A percentile compares a stretch with the other conserved stretches of the same genome.
These are phyloP conservation scores for Ophiostoma australiae DNA, from an alignment of 2,329 filamentous ascomycete species.

Conservation along the genomic window DNA sequence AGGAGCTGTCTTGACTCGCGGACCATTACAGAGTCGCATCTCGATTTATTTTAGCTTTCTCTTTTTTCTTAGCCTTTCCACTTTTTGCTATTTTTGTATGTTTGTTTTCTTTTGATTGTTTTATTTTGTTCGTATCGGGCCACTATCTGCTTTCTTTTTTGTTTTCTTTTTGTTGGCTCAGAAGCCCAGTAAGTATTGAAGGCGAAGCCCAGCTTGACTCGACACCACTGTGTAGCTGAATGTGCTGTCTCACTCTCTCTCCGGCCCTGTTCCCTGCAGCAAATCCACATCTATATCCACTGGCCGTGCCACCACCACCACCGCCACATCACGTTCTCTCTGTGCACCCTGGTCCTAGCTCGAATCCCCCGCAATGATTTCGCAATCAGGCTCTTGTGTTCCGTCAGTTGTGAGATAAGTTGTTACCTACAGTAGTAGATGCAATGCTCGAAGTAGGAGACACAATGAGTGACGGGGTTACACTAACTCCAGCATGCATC, in stretches of 20 bases:
- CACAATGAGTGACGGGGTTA: too few species aligned
- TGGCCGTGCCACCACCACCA: neutral
- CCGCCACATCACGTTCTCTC: neutral
- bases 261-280: neutral
- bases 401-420: neutral
- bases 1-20: neutral
- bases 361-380: slow-evolving; percentile 7
- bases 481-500: neutral
- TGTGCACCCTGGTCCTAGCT: slow-evolving; percentile 13
- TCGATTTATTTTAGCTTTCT: neutral
- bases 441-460: too few species aligned
- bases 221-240: slow-evolving; percentile 4
- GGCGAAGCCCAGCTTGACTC: neutral
- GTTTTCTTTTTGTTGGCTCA: too few species aligned
- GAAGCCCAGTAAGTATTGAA: too few species aligned
- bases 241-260: neutral
- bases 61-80: neutral
- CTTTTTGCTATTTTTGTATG: neutral
- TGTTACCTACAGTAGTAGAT: neutral
- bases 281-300: neutral
- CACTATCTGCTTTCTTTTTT: neutral
- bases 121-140: neutral
- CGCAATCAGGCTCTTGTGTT: neutral
- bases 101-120: neutral
- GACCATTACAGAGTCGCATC: neutral